Base-by-base conservation (phyloP, 164 flowering plant genomes). In the Taxillus chinensis region DNA sequence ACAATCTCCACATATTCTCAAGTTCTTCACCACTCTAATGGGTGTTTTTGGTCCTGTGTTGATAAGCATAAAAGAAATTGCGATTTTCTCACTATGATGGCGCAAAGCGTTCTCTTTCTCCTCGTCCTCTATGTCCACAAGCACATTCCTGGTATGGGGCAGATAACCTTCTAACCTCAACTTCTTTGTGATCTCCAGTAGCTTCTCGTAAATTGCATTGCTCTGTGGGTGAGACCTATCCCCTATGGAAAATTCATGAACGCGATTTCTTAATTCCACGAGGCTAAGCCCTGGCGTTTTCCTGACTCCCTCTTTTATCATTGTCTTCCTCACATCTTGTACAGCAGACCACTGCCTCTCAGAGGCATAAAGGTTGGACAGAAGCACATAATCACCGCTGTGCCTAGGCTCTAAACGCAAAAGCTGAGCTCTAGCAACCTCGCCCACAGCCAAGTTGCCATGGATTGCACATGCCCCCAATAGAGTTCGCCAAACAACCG, bases 1-100 rank as follows among this genome's bases (percentile, higher is more conserved):
- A 16, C 61, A 58, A 58, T 58, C 61, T 15, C 17, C 61, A 41
- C 61, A 58, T 9, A 58, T 58, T 16, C 61, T 58, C 38, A 58
- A 58, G 14, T 58, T 58, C 16, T 58, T 58, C 17, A 42, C 27
- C 16, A 58, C 61, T 45, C 61, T 58, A 12, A 58, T 40, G 4
- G 61, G 61, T 27, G 61, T 41, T 27, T 3, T 42, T 40, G 45
- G 45, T 15, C 17, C 45, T 5, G 61, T 58, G 45, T 40, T 58
- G 5, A 58, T 58, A 10, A 58, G 45, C 43, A 58, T 42, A 58
- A 58, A 58, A 27, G 61, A 45, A 58, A 58, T 15, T 13, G 61
- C 61, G 14, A 58, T 58, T 15, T 58, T 58, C 45, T 58, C 61
- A 41, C 61, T 58, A 37, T 58, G 61, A 16, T 58, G 41, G 41